Conservation (phyloP, 1,284 basidiomycete species). For the Sanghuangporus sanghuang region DNA sequence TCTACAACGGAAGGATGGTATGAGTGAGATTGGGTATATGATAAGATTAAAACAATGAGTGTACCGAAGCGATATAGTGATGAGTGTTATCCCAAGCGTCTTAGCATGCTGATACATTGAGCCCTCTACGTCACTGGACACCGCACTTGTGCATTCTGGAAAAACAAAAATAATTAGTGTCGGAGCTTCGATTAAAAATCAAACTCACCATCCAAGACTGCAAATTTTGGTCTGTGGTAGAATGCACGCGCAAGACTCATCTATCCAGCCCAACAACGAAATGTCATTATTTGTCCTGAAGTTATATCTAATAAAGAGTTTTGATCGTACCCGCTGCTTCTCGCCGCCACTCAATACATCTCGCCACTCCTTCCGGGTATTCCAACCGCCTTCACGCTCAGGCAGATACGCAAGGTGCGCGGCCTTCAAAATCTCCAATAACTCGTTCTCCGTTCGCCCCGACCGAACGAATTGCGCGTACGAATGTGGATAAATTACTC, state of each 20-base stretch:
- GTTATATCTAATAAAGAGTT: neutral
- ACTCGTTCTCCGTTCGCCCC: slow-evolving; percentile 61
- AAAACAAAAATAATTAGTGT: neutral
- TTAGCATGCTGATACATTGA: slow-evolving; percentile 95
- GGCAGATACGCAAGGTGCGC: slow-evolving; percentile 88
- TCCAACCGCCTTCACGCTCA: slow-evolving; percentile 85
- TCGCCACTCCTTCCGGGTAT: slow-evolving; percentile 91
- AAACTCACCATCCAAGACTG: slow-evolving; percentile 63
- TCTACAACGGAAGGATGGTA: slow-evolving; percentile 29
- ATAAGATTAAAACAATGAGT: slow-evolving; percentile 18
- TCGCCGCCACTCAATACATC: slow-evolving; percentile 93
- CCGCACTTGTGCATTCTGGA: slow-evolving; percentile 90
- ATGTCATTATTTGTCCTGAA: neutral
- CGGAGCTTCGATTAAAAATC: neutral
- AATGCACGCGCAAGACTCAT: slow-evolving; percentile 85
- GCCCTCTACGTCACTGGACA: slow-evolving; percentile 95
- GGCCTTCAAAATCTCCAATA: slow-evolving; percentile 70
- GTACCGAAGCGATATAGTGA: slow-evolving; percentile 82
- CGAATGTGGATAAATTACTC: slow-evolving; percentile 79
- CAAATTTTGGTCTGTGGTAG: slow-evolving; percentile 78
- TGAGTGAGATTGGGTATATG: neutral
- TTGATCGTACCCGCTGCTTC: slow-evolving; percentile 70
- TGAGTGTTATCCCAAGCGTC: slow-evolving; percentile 86
- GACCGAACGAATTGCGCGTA: slow-evolving; percentile 69
- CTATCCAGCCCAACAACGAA: slow-evolving; percentile 31